These are phyloP conservation scores for Onygenales sp. DNA, from an alignment of 2,329 filamentous ascomycete genomes.

Conservation along the genomic window DNA sequence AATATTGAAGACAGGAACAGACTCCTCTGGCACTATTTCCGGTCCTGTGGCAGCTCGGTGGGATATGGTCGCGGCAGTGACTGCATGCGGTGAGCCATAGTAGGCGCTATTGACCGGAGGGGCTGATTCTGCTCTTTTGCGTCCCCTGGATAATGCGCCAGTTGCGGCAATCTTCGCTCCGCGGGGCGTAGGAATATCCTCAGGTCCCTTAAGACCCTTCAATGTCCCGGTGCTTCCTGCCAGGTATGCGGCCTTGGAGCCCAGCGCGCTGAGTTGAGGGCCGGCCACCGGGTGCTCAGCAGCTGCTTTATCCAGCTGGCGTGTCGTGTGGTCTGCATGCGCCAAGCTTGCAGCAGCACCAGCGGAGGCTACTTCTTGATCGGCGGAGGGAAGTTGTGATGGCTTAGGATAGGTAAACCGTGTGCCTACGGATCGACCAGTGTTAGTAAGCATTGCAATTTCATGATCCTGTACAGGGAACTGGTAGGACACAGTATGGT, in stretches of 20 bases:
- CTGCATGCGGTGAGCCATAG: conserved; percentile 56
- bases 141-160: conserved; percentile 53
- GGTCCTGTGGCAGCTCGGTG: conserved; percentile 36
- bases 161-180: conserved; percentile 64
- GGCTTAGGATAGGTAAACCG: conserved; percentile 39
- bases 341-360: conserved; percentile 62
- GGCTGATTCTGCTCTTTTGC: conserved; percentile 54
- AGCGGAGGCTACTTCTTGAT: conserved; percentile 44
- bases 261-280: conserved; percentile 52
- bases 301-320: conserved; percentile 49
- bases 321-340: conserved; percentile 55
- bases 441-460: neutral
- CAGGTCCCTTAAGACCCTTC: neutral
- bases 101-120: conserved; percentile 37
- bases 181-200: neutral
- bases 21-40: conserved; percentile 36
- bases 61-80: conserved; percentile 63
- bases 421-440: neutral
- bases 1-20: conserved; percentile 31
- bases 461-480: neutral
- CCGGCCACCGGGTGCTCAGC: conserved; percentile 48
- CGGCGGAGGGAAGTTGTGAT: conserved; percentile 63
- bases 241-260: conserved; percentile 63
- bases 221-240: conserved; percentile 29
- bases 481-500: no score